Conservation (phyloP, 2,329 filamentous ascomycete species). For the Paraconiothyrium sp. region DNA sequence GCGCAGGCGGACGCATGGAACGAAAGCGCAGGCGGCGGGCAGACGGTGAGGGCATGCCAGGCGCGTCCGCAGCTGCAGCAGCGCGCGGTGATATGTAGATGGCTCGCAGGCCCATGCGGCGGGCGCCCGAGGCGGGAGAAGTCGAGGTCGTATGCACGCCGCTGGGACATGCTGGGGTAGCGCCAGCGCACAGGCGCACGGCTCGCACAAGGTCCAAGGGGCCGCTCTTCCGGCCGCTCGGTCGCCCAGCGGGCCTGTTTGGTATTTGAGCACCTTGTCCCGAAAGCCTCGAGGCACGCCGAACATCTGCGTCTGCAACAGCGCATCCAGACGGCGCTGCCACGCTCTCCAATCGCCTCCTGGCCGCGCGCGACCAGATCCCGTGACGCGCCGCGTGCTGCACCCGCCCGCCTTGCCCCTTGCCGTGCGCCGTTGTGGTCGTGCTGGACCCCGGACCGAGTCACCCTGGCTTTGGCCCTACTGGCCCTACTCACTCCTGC, state of each 20-base stretch:
- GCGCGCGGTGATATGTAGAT: background rate
- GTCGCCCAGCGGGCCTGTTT: background rate
- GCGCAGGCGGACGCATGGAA: too few species aligned
- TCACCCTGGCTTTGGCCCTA: background rate
- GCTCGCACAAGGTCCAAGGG: background rate
- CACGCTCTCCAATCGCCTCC: background rate
- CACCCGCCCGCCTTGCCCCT: background rate
- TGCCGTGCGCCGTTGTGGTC: constrained; percentile 3
- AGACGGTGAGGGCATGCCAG: background rate
- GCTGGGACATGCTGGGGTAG: background rate
- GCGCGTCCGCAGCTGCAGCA: background rate
- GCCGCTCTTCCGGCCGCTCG: constrained; percentile 3
- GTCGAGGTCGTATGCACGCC: constrained; percentile 7
- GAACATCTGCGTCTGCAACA: constrained; percentile 8
- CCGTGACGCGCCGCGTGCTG: background rate
- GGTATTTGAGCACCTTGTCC: constrained; percentile 6
- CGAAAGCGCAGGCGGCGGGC: background rate
- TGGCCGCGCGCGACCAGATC: background rate
- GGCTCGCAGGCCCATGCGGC: background rate
- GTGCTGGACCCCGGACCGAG: constrained; percentile 1
- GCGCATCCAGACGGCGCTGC: background rate
- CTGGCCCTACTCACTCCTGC: background rate
- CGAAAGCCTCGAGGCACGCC: constrained; percentile 8
- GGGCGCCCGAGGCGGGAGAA: background rate
- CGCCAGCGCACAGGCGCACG: constrained; percentile 6